Evolutionary conservation across 2,329 filamentous ascomycete species (phyloP), one percentile per base, ranked within the genome.

Genomic region (Penicillium sp.): DNA sequence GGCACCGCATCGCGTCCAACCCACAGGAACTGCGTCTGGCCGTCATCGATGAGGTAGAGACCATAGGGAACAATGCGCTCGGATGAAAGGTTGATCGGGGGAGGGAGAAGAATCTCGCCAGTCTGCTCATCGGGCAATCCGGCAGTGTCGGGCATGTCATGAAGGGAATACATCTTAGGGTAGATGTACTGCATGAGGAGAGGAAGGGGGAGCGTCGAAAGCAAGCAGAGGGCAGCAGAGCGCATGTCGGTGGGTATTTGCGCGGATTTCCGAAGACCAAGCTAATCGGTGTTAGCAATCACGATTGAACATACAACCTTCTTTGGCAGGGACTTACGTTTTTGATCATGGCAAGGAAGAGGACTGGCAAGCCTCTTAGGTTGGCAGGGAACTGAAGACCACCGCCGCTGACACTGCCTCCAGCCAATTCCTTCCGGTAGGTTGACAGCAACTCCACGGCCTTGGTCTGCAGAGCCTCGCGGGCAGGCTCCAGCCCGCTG

Each of bases 11-110:
- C 91, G 32, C 90, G 83, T 13, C 93, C 93, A 19, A 97, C 79
- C 93, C 93, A 98, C 41, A 98, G 72, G 78, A 98, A 98, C 68
- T 98, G 93, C 6, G 88, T 96, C 70, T 96, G 91, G 3, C 90
- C 90, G 64, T 98, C 93, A 62, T 98, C 93, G 61, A 98, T 93
- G 51, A 98, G 79, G 70, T 98, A 98, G 17, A 98, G 75, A 26
- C 93, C 93, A 64, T 94, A 95, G 0, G 89, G 81, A 3, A 88
- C 87, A 43, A 98, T 80, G 41, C 86, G 82, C 68, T 91, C 88
- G 1, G 90, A 95, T 3, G 88, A 89, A 50, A 97, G 78, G 68
- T 96, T 96, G 62, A 88, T 61, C 0, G 87, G 77, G 4, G 87
- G 88, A 21, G 93, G 93, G 47, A 98, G 82, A 43, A 88, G 78